Base-by-base conservation (phyloP, 2,329 filamentous ascomycete species). In the Verticillium dahliae region DNA sequence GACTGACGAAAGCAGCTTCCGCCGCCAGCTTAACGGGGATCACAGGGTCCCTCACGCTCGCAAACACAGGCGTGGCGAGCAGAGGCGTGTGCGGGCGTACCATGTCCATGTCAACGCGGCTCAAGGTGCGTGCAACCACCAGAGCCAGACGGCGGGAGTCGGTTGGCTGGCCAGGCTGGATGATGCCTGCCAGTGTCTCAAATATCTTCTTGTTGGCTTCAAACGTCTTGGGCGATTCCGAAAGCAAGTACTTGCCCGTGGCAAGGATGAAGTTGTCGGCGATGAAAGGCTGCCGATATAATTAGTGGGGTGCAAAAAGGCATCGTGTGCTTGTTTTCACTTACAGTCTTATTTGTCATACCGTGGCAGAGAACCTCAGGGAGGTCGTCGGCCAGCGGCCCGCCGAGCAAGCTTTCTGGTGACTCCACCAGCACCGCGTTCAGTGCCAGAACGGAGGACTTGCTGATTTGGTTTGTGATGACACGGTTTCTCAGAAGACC, bases 21-120 rank as follows among this genome's bases (percentile, higher is more conserved):
- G 95, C 94, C 0, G 94, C 90, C 34, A 99, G 82, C 76, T 99
- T 99, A 71, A 99, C 89, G 0, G 96, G 96, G 65, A 99, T 98
- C 6, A 98, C 88, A 10, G 87, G 82, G 73, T 99, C 95, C 62
- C 96, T 87, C 34, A 99, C 95, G 60, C 90, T 90, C 52, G 90
- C 87, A 74, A 99, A 99, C 55, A 98, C 84, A 1, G 92, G 87
- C 1, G 89, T 88, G 1, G 91, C 89, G n/a, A 99, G 83, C 2
- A 92, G 77, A 10, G 87, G 78, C 57, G 98, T 81, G 72, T 97
- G 92, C 14, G 93, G 91, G 34, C 91, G 87, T 41, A 94, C 85
- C 69, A 95, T 79, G 59, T 95, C 91, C 70, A 90, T 88, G 72
- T 95, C 86, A 55, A 88, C 82, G 61, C 95, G 88, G 63, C 89